Evolutionary conservation across 768 basidiomycete genomes (phyloP), one percentile per base, ranked within the genome.

Genomic region (Vararia minispora): DNA sequence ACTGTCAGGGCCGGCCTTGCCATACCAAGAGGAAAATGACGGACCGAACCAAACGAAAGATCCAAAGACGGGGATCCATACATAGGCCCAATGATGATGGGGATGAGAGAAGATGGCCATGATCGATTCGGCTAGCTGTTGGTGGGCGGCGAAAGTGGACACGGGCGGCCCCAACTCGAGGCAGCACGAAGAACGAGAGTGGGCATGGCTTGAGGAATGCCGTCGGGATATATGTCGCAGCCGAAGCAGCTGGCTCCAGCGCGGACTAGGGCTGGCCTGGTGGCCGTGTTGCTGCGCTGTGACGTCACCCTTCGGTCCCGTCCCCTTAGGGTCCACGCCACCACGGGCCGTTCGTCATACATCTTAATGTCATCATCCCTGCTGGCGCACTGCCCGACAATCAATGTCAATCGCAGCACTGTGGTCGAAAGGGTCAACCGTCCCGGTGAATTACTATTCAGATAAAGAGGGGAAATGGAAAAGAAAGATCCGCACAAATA

Each of bases 11-110:
- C 1, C 24, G 22, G 33, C 7, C 21, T 18, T 42, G 26, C 31
- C 10, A 13, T 20, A 18, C 14, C 33, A 17, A 28, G 7, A 5
- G 24, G 10, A 21, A 17, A 21, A 26, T 12, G 8, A 62, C 69
- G 37, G 45, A 67, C 74, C 62, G 46, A 76, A 80, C 83, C 83
- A 87, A 28, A 81, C 66, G 42, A 73, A 62, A 0, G 76, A 65
- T 4, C 69, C 59, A 39, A 76, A 61, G 16, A 74, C 35, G 3
- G 83, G 83, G 35, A 85, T 65, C 70, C 73, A 70, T 37, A 75
- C 71, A 59, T 76, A 79, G 43, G 60, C 58, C 69, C 77, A 79
- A 46, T 76, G 74, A 23, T 59, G 53, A 35, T 62, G 64, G 13
- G 28, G 23, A 34, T 53, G 55, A 26, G 54, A 51, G 28, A 56